Percentiles rank a stretch among this genome's conserved stretches.
These are phyloP conservation scores for Eucalyptus sideroxylon DNA, from an alignment of 345 rosid genomes.

Conservation along the genomic window DNA sequence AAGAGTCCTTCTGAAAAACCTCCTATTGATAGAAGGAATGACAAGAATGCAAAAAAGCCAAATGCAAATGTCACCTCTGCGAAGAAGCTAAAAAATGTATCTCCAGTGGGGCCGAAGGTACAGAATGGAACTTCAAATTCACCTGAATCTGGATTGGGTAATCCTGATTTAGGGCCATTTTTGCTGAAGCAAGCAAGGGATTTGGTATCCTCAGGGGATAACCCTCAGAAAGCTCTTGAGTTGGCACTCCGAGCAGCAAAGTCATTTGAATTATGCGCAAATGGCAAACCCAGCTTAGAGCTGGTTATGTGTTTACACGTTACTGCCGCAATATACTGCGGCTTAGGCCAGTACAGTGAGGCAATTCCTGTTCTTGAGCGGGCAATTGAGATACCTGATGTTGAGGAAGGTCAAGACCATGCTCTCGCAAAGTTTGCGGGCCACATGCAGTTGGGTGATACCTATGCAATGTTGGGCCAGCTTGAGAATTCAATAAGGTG, in stretches of 20 bases:
- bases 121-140: constrained; percentile 33
- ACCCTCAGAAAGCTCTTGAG: constrained; percentile 58
- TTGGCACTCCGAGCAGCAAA: constrained; percentile 62
- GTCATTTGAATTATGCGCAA: constrained; percentile 50
- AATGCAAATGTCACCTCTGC: constrained; percentile 8
- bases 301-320: constrained; percentile 82
- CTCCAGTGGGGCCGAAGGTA: constrained; percentile 12
- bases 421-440: constrained; percentile 88
- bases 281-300: constrained; percentile 62
- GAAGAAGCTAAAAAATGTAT: constrained; percentile 32
- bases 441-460: constrained; percentile 92
- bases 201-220: constrained; percentile 64
- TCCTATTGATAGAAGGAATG: constrained; percentile 19
- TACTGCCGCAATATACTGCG: constrained; percentile 72
- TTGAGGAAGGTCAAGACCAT: constrained; percentile 67
- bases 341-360: constrained; percentile 57
- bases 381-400: constrained; percentile 59
- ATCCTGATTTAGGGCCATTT: constrained; percentile 62
- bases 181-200: constrained; percentile 68
- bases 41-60: constrained; percentile 26
- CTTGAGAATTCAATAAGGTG: constrained; percentile 66
- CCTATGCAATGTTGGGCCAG: constrained; percentile 79
- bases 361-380: constrained; percentile 72
- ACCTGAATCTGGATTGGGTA: constrained; percentile 22
- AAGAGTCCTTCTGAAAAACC: constrained; percentile 27